Conservation (phyloP, 1,139 yeast genomes). For the Lodderomyces parapsilosis region DNA sequence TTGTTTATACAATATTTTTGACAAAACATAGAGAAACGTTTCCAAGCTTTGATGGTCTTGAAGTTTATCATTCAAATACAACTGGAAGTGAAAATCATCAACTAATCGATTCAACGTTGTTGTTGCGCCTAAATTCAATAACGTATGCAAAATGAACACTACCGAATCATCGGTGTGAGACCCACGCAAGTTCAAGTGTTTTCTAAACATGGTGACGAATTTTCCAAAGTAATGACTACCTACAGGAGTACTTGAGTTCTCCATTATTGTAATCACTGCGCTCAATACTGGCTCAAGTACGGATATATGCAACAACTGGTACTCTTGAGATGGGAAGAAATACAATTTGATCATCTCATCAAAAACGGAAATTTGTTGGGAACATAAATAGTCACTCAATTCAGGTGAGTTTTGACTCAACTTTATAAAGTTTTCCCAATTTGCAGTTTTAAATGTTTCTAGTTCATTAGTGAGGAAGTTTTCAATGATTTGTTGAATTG, state of each 20-base stretch:
- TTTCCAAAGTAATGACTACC: neutral
- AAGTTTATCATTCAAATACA: slow-evolving; percentile 1
- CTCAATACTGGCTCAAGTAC: slow-evolving; percentile 1
- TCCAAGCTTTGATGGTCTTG: neutral
- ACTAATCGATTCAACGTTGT: neutral
- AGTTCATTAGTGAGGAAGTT: neutral
- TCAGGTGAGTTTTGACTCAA: neutral
- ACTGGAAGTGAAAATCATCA: neutral
- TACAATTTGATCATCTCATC: neutral
- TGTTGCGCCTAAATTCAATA: neutral
- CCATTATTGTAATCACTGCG: neutral
- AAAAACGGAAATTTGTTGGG: neutral
- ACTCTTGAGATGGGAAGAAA: neutral
- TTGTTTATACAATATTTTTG: neutral
- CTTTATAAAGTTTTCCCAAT: slow-evolving; percentile 1
- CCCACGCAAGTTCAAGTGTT: neutral
- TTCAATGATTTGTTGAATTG: neutral
- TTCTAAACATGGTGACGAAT: neutral
- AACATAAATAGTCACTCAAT: neutral
- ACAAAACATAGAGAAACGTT: neutral
- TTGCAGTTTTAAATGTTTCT: neutral
- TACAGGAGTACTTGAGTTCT: neutral
- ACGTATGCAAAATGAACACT: neutral
- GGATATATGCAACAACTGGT: neutral
- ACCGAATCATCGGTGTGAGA: neutral